Base-by-base conservation (phyloP, 2,329 filamentous ascomycete species). In the Thielaviopsis euricoi region DNA sequence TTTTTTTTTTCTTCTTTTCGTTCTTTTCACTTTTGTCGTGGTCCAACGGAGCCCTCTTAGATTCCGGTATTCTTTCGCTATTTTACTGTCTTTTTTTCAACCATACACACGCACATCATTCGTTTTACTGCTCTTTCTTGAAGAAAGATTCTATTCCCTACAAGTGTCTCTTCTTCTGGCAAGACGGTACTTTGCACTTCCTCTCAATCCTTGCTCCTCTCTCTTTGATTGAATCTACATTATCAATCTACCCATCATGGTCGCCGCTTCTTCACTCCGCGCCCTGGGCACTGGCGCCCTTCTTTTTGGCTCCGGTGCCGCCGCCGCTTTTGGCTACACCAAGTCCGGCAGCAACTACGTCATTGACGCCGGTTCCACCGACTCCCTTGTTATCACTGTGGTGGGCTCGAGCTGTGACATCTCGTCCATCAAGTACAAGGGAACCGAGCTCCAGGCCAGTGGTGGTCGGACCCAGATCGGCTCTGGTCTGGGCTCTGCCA, bases 401-500 rank as follows among this genome's bases (percentile, higher is more conserved):
- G 74, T 70, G 62, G 70, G 73, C 52, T 71, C 70, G 17, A 82
- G 70, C 65, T 83, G 81, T 62, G 82, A 84, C 63, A 80, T 85
- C 66, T 82, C 75, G 15, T 83, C 80, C 0, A 78, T 85, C 66
- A 74, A 75, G 57, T 84, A 75, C 65, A 76, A 77, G 23, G 76
- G 78, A 60, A 72, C 73, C 50, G 78, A 85, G 65, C 73, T 81
- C 7, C 82, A 85, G 66, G 78, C 79, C 62, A 61, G 68, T 6
- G 66, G 67, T 52, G 73, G 73, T 52, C 73, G 72, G 23, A 77
- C 76, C n/a, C 80, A 83, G 58, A 78, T 83, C 59, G 71, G 71
- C 25, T 82, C 79, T 17, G 80, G 80, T 10, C 72, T 83, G 1
- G 80, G 79, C n/a, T 72, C 74, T 2, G 77, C 78, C 7, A 77